Conservation (phyloP, 208 protist species). For the Acanthamoeba divionensis region DNA sequence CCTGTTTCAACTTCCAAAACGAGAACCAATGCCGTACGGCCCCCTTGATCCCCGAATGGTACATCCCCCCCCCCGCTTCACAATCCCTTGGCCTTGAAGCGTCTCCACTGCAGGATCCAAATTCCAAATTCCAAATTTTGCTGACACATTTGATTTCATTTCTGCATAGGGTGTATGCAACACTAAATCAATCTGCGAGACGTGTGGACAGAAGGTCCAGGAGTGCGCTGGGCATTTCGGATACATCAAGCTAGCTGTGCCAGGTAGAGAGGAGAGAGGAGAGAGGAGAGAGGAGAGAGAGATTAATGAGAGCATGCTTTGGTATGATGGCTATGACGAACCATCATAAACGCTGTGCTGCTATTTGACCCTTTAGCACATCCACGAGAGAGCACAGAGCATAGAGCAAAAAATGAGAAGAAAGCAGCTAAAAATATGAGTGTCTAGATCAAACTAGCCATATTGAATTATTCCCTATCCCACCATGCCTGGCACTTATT, state of each 20-base stretch:
- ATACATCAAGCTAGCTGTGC: constrained; percentile 94
- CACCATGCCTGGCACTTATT: too few species aligned
- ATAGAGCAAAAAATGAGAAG: too few species aligned
- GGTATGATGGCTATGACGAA: too few species aligned
- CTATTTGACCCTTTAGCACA: too few species aligned
- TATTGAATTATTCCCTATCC: too few species aligned
- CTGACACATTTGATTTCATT: constrained; percentile 26
- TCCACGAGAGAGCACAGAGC: too few species aligned
- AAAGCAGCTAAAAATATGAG: too few species aligned
- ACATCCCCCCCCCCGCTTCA: background rate
- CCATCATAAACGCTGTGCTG: too few species aligned
- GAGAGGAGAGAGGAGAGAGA: too few species aligned
- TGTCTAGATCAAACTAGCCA: too few species aligned
- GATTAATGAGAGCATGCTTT: too few species aligned
- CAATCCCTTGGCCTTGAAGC: background rate
- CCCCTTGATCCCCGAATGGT: constrained; percentile 88
- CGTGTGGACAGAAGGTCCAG: constrained; percentile 87
- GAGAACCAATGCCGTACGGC: constrained; percentile 79
- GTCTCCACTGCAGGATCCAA: background rate
- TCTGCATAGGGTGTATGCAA: constrained; percentile 77
- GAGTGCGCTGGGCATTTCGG: constrained; percentile 98
- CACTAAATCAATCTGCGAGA: constrained; percentile 82
- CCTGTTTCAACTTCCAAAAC: constrained; percentile 65
- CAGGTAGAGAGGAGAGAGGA: constrained; percentile 74
- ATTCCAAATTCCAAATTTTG: background rate